These are phyloP conservation scores for Calonectria pseudoreteaudii DNA, from an alignment of 2,329 filamentous ascomycete species.

Conservation along the genomic window DNA sequence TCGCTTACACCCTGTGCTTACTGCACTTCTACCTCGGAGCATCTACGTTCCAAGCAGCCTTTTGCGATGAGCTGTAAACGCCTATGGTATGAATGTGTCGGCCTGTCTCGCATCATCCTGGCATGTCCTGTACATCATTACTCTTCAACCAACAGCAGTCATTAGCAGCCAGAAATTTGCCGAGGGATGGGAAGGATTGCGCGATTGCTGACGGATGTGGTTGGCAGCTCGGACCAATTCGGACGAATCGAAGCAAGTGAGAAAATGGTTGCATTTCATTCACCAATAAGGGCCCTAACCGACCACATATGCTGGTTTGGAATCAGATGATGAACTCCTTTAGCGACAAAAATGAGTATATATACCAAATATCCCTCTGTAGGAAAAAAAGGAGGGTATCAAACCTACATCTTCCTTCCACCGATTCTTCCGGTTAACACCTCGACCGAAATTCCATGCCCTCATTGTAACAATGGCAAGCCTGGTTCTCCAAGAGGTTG, in stretches of 20 bases:
- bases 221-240: neutral
- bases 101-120: neutral
- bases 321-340: neutral
- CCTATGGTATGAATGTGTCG: neutral
- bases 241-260: neutral
- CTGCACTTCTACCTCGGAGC: neutral
- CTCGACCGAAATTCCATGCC: neutral
- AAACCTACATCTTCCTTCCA: neutral
- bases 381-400: neutral
- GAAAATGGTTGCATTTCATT: neutral
- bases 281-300: neutral
- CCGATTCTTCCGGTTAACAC: neutral
- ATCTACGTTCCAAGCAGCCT: neutral
- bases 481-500: neutral
- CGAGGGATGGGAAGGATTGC: neutral
- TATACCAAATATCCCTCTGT: neutral
- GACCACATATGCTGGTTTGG: neutral
- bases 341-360: neutral
- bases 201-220: neutral
- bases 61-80: neutral
- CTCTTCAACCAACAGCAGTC: neutral
- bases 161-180: neutral
- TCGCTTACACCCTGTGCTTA: neutral
- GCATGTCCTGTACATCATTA: neutral
- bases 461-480: neutral